Percentiles rank a stretch among this genome's conserved stretches.
Conservation (phyloP, 257 asterid genomes). For the Euphrasia confusa region DNA sequence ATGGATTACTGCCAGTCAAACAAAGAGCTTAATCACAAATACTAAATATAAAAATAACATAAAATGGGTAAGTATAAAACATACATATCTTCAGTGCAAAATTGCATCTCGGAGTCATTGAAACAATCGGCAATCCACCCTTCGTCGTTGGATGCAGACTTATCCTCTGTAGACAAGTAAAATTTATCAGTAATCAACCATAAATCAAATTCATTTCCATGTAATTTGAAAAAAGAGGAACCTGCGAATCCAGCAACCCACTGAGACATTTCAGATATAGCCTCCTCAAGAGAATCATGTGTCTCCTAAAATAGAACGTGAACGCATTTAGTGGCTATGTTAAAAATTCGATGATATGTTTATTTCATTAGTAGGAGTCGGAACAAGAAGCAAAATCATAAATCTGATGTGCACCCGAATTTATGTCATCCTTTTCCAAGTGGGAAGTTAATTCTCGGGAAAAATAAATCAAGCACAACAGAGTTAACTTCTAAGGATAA, state of each 20-base stretch:
- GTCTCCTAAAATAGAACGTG: constrained; percentile 42
- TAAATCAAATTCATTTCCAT: background rate
- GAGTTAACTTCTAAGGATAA: too few species aligned
- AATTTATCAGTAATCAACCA: constrained; percentile 6
- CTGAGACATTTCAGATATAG: constrained; percentile 50
- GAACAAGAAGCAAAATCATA: too few species aligned
- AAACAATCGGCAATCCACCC: constrained; percentile 79
- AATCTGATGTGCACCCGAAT: too few species aligned
- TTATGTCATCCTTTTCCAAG: too few species aligned
- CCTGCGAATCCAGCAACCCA: constrained; percentile 70
- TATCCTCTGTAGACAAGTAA: constrained; percentile 26
- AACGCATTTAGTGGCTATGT: constrained; percentile 2
- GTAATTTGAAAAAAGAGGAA: background rate
- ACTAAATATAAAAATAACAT: background rate
- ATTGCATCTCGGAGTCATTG: constrained; percentile 40
- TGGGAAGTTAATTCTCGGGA: too few species aligned
- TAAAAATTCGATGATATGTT: background rate
- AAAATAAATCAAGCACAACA: too few species aligned
- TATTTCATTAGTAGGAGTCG: too few species aligned
- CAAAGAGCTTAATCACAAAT: background rate
- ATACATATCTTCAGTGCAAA: constrained; percentile 49
- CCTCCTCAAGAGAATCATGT: constrained; percentile 51
- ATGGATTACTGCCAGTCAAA: constrained; percentile 39
- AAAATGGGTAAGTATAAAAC: constrained; percentile 17
- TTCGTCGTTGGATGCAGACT: constrained; percentile 40